Evolutionary conservation across 2,329 filamentous ascomycete genomes (phyloP).

Genomic region (Lecanosticta acicola): DNA sequence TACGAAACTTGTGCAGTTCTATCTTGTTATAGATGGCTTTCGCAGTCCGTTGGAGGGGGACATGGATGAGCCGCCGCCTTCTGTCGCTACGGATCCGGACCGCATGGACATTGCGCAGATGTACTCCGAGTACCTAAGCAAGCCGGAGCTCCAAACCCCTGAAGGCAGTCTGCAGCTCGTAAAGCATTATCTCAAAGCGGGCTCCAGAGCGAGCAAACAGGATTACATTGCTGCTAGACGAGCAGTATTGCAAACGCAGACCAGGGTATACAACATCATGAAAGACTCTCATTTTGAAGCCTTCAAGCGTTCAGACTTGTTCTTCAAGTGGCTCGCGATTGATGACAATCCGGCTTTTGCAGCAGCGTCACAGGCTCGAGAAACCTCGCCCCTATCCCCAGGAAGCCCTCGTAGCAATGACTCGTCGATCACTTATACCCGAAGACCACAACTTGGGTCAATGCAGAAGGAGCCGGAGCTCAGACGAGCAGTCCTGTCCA

Average conservation of each 20-base stretch:
- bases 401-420: conserved; percentile 13
- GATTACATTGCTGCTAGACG: conserved; percentile 81
- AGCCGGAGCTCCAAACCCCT: conserved; percentile 72
- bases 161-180: conserved; percentile 65
- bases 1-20: conserved; percentile 92
- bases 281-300: conserved; percentile 71
- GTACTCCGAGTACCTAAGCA: conserved; percentile 79
- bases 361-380: conserved; percentile 17
- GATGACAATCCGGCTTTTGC: conserved; percentile 54
- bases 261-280: conserved; percentile 76
- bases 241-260: conserved; percentile 76
- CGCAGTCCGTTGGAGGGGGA: conserved; percentile 89
- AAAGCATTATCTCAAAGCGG: conserved; percentile 70
- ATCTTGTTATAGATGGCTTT: conserved; percentile 95
- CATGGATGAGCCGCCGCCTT: conserved; percentile 57
- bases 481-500: conserved; percentile 55
- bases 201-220: conserved; percentile 65
- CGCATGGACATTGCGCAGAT: conserved; percentile 85
- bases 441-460: conserved; percentile 20
- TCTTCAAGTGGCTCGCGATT: conserved; percentile 90
- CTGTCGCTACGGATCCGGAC: conserved; percentile 64
- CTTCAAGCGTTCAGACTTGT: conserved; percentile 90
- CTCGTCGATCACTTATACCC: conserved; percentile 16
- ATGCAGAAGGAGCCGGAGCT: conserved; percentile 43
- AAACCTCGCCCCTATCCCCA: conserved; percentile 15